Evolutionary conservation across 176 grass and related monocot genomes (phyloP), one percentile per base, ranked within the genome.

Genomic region (Guadua angustifolia): DNA sequence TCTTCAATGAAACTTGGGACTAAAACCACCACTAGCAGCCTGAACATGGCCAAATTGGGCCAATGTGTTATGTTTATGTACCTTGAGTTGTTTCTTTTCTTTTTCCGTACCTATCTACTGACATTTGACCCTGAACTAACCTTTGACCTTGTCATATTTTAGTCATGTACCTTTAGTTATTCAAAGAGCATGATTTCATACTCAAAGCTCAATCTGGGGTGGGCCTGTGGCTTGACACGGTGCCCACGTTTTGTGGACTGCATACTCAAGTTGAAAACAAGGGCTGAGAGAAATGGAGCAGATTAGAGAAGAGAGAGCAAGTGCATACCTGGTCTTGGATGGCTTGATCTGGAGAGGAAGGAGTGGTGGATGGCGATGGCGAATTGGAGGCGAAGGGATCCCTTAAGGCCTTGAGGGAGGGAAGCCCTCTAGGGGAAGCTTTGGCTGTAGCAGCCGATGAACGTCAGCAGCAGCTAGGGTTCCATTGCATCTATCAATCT

Each of bases 131-230:
- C 46, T 40, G 47, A 52, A 76, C 19, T 42, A 59, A 81, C 15
- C 1, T 81, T 16, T 25, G 43, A 32, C 36, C 5, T 12, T 5
- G 0, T 19, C n/a, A 57, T 42, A 62, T n/a, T 39, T 69, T 38
- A 7, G n/a, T 57, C 49, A 29, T 55, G 52, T 11, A 22, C 15
- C 57, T 81, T 81, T 56, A 56, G 15, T 43, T 81, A 33, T 69
- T 69, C 33, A 55, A 79, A 69, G 36, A 53, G 21, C 47, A 55
- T 40, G 47, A 42, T 69, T 70, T 81, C 49, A 56, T 55, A 80
- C 22, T 25, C n/a, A 14, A 14, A 25, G 11, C 39, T 21, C 63
- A 68, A 72, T 60, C 79, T 69, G 19, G 1, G 69, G 22, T 52
- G 8, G 1, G 1, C 71, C 45, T 25, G 9, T 69, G 24, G 65